phyloP scores from a whole-genome alignment of 179 eudicot species.

The Kewa caespitosa region DNA sequence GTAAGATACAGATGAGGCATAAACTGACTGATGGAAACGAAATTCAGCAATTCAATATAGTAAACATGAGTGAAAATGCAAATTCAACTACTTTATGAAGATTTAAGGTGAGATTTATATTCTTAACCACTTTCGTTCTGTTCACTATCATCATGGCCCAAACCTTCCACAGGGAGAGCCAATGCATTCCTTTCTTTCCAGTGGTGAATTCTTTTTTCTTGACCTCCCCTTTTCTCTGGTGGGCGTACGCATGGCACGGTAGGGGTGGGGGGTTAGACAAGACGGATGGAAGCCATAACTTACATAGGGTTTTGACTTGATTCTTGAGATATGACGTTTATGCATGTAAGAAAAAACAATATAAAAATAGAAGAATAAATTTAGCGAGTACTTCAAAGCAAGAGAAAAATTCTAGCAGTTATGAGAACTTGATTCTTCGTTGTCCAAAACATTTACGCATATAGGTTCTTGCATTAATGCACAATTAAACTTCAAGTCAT shows the following conservation, averaged over 20 bases:
- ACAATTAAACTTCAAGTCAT: conserved; percentile 1
- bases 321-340: no score
- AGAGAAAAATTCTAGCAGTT: not conserved
- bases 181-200: not conserved
- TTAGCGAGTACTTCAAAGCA: not conserved
- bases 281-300: no score
- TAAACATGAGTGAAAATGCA: not conserved
- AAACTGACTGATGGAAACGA: not conserved
- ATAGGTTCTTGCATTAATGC: not conserved
- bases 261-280: no score
- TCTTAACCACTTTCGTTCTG: not conserved
- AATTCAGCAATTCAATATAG: no score
- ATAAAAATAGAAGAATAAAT: no score
- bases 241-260: no score
- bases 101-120: not conserved
- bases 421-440: no score
- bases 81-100: not conserved
- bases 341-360: no score
- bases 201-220: no score
- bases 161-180: not conserved
- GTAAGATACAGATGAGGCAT: not conserved
- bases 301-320: no score
- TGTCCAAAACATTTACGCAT: no score
- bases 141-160: not conserved
- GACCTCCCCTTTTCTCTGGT: no score